These are phyloP conservation scores for Penicillium sp. DNA, from an alignment of 2,329 filamentous ascomycete genomes.

Conservation along the genomic window DNA sequence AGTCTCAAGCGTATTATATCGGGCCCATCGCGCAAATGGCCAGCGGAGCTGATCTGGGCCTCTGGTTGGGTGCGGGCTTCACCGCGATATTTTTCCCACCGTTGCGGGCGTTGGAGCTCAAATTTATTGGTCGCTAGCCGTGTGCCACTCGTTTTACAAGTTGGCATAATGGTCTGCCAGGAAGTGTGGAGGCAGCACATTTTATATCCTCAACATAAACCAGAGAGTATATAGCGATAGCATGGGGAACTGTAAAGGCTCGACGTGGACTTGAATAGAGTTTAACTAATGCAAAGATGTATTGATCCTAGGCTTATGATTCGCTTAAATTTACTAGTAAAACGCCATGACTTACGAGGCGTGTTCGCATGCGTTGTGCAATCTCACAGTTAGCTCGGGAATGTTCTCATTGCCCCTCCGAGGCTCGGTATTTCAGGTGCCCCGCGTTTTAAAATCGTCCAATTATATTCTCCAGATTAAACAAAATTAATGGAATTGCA, in stretches of 20 bases:
- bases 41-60: slow-evolving; percentile 37
- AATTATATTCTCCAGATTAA: neutral
- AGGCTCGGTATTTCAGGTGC: neutral
- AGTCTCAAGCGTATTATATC: slow-evolving; percentile 40
- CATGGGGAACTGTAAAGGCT: neutral
- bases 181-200: neutral
- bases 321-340: neutral
- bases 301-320: neutral
- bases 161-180: neutral
- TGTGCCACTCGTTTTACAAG: too few species aligned
- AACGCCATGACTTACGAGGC: neutral
- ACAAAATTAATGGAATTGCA: neutral
- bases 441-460: neutral
- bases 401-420: neutral
- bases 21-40: slow-evolving; percentile 37
- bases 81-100: slow-evolving; percentile 35
- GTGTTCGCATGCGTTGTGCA: neutral
- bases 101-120: slow-evolving; percentile 35
- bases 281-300: neutral
- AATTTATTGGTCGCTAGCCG: slow-evolving; percentile 27
- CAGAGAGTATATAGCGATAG: neutral
- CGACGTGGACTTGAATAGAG: neutral
- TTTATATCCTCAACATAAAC: neutral
- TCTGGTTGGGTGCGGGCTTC: slow-evolving; percentile 38
- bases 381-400: neutral